phyloP scores from a whole-genome alignment of 495 filamentous ascomycete species.

The Aspergillus olivimuriae region DNA sequence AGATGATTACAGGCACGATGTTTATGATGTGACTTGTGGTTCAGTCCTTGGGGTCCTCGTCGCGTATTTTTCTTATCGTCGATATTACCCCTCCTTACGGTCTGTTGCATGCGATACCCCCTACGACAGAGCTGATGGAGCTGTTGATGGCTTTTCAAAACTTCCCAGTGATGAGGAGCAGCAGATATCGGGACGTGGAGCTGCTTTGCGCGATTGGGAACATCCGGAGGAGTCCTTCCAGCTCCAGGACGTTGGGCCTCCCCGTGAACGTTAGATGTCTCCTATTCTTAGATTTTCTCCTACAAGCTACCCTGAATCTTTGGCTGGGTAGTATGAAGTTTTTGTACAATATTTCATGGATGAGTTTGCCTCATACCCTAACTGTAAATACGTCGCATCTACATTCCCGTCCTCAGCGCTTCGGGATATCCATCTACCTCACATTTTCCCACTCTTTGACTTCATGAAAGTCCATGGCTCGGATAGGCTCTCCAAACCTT shows the following conservation, averaged over 20 bases:
- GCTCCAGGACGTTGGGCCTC: slow-evolving; percentile 14
- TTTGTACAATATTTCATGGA: no score
- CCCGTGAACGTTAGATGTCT: slow-evolving; percentile 7
- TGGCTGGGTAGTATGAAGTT: neutral
- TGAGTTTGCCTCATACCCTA: no score
- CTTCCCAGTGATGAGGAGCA: slow-evolving; percentile 47
- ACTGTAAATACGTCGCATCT: slow-evolving; percentile 2
- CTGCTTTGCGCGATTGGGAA: slow-evolving; percentile 5
- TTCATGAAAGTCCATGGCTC: slow-evolving; percentile 34
- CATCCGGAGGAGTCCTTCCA: slow-evolving; percentile 20
- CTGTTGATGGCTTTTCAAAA: slow-evolving; percentile 33
- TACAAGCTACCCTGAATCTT: neutral
- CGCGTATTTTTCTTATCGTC: slow-evolving; percentile 76
- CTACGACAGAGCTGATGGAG: slow-evolving; percentile 40
- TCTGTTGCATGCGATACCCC: slow-evolving; percentile 47
- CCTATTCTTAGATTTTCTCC: neutral
- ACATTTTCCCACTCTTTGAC: slow-evolving; percentile 23
- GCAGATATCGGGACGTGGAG: slow-evolving; percentile 15
- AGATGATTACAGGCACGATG: slow-evolving; percentile 93
- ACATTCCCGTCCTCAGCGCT: no score
- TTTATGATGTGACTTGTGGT: slow-evolving; percentile 81
- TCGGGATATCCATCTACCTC: slow-evolving; percentile 10
- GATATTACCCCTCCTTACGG: slow-evolving; percentile 54
- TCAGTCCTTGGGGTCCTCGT: slow-evolving; percentile 65
- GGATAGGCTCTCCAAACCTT: slow-evolving; percentile 28